These are phyloP conservation scores for Penstemon newberryi DNA, from an alignment of 257 asterid genomes.

Conservation along the genomic window DNA sequence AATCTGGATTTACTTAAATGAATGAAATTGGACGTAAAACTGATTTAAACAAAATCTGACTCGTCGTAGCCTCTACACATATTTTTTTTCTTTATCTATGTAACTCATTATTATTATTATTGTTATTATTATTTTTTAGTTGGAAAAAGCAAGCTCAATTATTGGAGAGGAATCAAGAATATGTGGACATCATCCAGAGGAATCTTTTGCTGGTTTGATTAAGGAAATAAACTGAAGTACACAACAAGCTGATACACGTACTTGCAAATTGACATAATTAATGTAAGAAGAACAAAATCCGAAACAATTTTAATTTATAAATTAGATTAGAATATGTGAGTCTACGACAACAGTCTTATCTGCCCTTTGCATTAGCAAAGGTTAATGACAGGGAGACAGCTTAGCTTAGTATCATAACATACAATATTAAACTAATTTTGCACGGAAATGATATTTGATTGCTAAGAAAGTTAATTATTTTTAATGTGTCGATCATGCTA, in stretches of 20 bases:
- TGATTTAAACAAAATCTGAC: no score
- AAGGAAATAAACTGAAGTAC: slow-evolving; percentile 27
- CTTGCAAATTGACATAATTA: slow-evolving; percentile 35
- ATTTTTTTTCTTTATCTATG: no score
- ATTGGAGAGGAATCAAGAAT: slow-evolving; percentile 40
- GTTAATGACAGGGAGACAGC: slow-evolving; percentile 38
- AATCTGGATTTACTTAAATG: no score
- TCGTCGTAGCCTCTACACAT: no score
- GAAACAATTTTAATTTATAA: no score
- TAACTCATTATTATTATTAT: background rate
- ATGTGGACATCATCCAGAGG: slow-evolving; percentile 32
- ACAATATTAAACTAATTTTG: background rate
- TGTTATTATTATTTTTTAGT: slow-evolving; percentile 1
- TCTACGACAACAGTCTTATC: slow-evolving; percentile 12
- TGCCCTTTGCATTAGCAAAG: slow-evolving; percentile 14
- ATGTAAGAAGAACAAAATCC: background rate
- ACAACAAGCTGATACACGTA: slow-evolving; percentile 32
- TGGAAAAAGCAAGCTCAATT: slow-evolving; percentile 32
- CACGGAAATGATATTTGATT: background rate
- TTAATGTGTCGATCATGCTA: background rate
- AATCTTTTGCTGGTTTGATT: slow-evolving; percentile 22
- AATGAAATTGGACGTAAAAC: no score
- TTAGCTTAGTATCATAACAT: slow-evolving; percentile 24
- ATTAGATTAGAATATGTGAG: no score
- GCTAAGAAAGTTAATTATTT: no score